These are phyloP conservation scores for Fusarium sp. DNA, from an alignment of 2,329 filamentous ascomycete species.

Conservation along the genomic window DNA sequence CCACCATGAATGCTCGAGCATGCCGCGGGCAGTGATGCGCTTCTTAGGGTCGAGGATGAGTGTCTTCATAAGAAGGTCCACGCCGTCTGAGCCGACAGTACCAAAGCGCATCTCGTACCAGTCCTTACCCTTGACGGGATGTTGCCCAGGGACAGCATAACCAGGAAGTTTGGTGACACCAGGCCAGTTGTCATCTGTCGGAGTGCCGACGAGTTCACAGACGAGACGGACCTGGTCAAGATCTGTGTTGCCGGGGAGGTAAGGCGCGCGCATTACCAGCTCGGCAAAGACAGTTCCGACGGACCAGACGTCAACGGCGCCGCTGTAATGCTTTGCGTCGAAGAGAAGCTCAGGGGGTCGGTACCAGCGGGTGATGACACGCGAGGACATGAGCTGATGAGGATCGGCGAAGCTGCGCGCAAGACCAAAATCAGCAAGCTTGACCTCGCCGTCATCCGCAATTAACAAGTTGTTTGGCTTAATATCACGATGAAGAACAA, in stretches of 20 bases:
- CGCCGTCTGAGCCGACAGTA: conserved; percentile 82
- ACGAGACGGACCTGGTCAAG: conserved; percentile 88
- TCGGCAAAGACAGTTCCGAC: conserved; percentile 95
- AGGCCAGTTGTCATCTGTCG: conserved; percentile 95
- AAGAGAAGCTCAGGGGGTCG: conserved; percentile 93
- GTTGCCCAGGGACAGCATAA: conserved; percentile 77
- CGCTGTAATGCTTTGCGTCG: conserved; percentile 87
- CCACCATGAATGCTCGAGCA: conserved; percentile 90
- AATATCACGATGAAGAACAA: conserved; percentile 95
- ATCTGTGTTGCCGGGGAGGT: conserved; percentile 85
- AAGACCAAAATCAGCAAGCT: conserved; percentile 97
- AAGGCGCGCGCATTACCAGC: conserved; percentile 83
- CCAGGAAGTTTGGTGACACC: conserved; percentile 84
- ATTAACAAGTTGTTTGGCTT: conserved; percentile 99
- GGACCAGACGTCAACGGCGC: conserved; percentile 93
- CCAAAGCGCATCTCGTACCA: conserved; percentile 83
- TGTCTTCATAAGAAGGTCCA: conserved; percentile 89
- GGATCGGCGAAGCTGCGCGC: conserved; percentile 91
- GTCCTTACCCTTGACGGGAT: conserved; percentile 72
- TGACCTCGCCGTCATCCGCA: conserved; percentile 90
- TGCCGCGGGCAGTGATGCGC: conserved; percentile 79
- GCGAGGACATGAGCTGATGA: conserved; percentile 87
- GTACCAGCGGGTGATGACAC: conserved; percentile 98
- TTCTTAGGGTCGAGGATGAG: conserved; percentile 87
- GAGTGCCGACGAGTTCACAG: conserved; percentile 86